phyloP scores from a whole-genome alignment of 495 filamentous ascomycete genomes.

The Cetradonia linearis region DNA sequence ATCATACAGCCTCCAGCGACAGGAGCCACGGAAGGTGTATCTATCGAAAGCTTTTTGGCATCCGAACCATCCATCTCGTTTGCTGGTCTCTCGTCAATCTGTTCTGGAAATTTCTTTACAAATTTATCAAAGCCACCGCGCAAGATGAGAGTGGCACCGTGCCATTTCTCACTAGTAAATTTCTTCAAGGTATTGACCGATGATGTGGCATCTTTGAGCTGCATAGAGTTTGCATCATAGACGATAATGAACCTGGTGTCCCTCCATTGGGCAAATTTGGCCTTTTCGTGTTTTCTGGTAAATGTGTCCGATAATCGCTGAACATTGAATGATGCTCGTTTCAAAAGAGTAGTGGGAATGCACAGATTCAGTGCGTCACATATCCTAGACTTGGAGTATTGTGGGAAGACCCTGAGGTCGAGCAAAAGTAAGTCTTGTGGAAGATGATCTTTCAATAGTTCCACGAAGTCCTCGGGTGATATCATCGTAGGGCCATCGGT shows the following conservation, averaged over 20 bases:
- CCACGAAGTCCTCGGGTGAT: slow-evolving; percentile 51
- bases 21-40: slow-evolving; percentile 50
- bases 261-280: slow-evolving; percentile 68
- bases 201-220: slow-evolving; percentile 65
- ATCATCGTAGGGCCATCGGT: slow-evolving; percentile 43
- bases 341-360: slow-evolving; percentile 88
- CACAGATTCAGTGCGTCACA: slow-evolving; percentile 78
- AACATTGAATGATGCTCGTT: slow-evolving; percentile 84
- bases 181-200: slow-evolving; percentile 84
- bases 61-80: slow-evolving; percentile 20
- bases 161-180: slow-evolving; percentile 76
- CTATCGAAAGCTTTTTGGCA: slow-evolving; percentile 34
- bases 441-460: slow-evolving; percentile 48
- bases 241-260: slow-evolving; percentile 67
- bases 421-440: slow-evolving; percentile 57
- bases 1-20: slow-evolving; percentile 81
- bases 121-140: slow-evolving; percentile 49
- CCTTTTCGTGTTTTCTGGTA: slow-evolving; percentile 59
- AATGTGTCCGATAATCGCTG: slow-evolving; percentile 83
- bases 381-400: slow-evolving; percentile 67
- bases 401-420: slow-evolving; percentile 81
- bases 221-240: slow-evolving; percentile 69
- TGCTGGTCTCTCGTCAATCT: slow-evolving; percentile 26
- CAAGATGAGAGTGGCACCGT: slow-evolving; percentile 61
- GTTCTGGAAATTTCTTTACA: slow-evolving; percentile 38